Conservation (phyloP, 2,329 filamentous ascomycete species). For the Trichoderma brevicompactum region DNA sequence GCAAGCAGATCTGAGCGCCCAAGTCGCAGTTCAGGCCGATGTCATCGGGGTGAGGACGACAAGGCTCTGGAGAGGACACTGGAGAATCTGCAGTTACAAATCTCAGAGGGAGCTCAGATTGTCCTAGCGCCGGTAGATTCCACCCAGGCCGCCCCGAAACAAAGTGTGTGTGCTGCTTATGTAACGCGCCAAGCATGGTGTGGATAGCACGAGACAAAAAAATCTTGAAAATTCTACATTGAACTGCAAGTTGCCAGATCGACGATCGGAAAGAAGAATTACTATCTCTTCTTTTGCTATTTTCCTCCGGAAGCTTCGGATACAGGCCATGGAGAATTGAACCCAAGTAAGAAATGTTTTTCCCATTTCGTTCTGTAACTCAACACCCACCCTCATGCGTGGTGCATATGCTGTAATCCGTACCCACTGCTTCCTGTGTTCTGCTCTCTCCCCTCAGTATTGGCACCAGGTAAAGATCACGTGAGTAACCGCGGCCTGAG, state of each 20-base stretch:
- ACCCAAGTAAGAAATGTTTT: no score
- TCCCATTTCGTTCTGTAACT: no score
- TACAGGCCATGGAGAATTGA: no score
- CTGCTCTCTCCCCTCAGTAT: no score
- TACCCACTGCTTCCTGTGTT: no score
- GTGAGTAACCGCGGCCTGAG: constrained; percentile 5
- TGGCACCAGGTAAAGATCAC: neutral
- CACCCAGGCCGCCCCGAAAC: constrained; percentile 32
- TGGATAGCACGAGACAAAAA: neutral
- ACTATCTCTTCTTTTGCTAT: no score
- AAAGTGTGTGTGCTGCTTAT: constrained; percentile 34
- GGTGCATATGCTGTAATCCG: no score
- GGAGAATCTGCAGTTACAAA: constrained; percentile 30
- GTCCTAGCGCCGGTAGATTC: constrained; percentile 36
- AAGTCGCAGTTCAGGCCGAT: constrained; percentile 32
- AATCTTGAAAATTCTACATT: neutral
- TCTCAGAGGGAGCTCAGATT: constrained; percentile 33
- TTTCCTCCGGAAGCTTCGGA: no score
- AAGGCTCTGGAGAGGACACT: constrained; percentile 26
- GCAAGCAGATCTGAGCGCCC: constrained; percentile 22
- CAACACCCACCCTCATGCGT: no score
- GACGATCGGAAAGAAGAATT: no score
- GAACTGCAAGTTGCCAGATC: neutral
- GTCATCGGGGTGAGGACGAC: constrained; percentile 32
- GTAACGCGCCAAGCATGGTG: constrained; percentile 13